Conservation (phyloP, 2,329 filamentous ascomycete species). For the Pyrenophora teres region DNA sequence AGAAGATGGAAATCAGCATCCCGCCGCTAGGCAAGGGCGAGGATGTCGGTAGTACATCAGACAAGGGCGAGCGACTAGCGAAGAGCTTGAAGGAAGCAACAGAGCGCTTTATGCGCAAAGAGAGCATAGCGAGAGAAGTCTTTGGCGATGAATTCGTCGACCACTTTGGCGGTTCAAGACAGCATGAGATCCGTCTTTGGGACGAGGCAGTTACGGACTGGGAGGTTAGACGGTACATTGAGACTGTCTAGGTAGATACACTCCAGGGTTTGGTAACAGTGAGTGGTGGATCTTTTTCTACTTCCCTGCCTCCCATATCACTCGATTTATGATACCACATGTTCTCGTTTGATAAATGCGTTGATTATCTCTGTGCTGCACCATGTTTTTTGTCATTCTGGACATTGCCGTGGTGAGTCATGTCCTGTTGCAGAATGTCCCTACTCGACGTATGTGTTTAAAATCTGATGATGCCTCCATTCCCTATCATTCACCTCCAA, state of each 20-base stretch:
- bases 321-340: no score
- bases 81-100: slow-evolving; percentile 87
- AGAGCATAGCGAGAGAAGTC: slow-evolving; percentile 88
- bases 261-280: no score
- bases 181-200: slow-evolving; percentile 89
- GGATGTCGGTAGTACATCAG: slow-evolving; percentile 72
- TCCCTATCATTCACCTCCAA: no score
- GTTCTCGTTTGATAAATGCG: no score
- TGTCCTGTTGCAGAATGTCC: no score
- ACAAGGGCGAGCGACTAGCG: slow-evolving; percentile 77
- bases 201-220: slow-evolving; percentile 97
- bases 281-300: no score
- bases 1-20: slow-evolving; percentile 81
- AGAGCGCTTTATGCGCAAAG: slow-evolving; percentile 72
- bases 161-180: slow-evolving; percentile 87
- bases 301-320: no score
- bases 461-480: no score
- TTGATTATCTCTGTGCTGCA: no score
- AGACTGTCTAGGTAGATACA: slow-evolving; percentile 33
- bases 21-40: slow-evolving; percentile 85
- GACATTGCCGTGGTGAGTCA: no score
- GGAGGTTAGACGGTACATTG: slow-evolving; percentile 61
- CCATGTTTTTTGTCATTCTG: no score
- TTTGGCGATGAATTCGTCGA: slow-evolving; percentile 96
- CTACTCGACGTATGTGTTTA: no score